These are phyloP conservation scores for Verticillium zaregamsianum DNA, from an alignment of 2,329 filamentous ascomycete species.

Conservation along the genomic window DNA sequence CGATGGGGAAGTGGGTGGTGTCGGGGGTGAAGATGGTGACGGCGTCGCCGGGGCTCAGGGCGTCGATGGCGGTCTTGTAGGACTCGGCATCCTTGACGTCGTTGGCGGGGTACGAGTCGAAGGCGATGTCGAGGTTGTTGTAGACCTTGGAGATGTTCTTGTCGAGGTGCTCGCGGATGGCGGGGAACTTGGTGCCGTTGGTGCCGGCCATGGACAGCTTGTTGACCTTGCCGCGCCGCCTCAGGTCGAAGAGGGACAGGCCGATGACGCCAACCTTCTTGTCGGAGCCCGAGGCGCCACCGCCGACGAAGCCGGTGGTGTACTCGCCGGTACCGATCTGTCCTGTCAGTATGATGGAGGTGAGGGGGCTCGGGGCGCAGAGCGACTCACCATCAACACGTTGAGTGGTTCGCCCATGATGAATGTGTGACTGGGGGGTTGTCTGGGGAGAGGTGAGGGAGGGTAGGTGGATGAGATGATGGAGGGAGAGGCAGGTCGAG, in stretches of 20 bases:
- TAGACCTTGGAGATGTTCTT: constrained; percentile 87
- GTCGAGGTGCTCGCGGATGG: constrained; percentile 83
- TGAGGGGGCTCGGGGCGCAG: background rate
- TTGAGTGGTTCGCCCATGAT: constrained; percentile 46
- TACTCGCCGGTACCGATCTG: constrained; percentile 92
- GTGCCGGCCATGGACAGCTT: constrained; percentile 86
- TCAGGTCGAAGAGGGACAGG: constrained; percentile 82
- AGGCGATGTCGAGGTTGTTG: constrained; percentile 83
- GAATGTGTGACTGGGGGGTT: background rate
- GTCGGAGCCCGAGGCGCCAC: constrained; percentile 78
- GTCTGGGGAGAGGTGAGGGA: background rate
- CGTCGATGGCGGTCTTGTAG: constrained; percentile 86
- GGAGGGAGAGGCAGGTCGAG: background rate
- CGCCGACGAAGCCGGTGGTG: constrained; percentile 89
- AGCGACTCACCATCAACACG: constrained; percentile 60
- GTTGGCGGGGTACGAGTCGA: constrained; percentile 77
- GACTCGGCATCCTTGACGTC: constrained; percentile 70
- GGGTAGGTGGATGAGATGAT: background rate
- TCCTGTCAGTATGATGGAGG: background rate
- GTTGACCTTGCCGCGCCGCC: constrained; percentile 82
- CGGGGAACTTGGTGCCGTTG: constrained; percentile 84
- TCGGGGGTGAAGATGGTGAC: constrained; percentile 97
- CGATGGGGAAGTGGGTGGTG: constrained; percentile 88
- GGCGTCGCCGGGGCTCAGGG: constrained; percentile 74
- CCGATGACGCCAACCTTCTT: constrained; percentile 96